Conservation (phyloP, 805 yeast species). For the Schizosaccharomyces octosporus region DNA sequence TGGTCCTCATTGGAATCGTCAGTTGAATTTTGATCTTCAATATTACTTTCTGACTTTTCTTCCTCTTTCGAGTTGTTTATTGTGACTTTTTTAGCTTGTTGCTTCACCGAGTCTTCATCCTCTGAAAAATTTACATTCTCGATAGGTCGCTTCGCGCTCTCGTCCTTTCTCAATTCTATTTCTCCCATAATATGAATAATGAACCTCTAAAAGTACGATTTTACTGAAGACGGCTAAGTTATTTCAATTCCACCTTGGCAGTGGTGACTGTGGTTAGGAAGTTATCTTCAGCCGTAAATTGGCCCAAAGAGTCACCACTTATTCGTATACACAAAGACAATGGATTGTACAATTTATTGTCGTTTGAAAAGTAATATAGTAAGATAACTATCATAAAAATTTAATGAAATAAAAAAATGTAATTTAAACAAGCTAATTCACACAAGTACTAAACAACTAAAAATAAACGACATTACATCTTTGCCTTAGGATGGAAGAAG, state of each 20-base stretch:
- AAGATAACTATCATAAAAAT: no score
- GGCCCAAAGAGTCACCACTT: no score
- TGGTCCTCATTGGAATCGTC: background rate
- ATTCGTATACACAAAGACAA: no score
- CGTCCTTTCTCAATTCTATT: no score
- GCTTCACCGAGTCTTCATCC: background rate
- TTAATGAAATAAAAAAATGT: background rate
- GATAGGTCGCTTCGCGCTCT: background rate
- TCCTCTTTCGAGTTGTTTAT: background rate
- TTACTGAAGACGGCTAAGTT: no score
- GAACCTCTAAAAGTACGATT: no score
- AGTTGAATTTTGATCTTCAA: background rate
- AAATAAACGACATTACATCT: slow-evolving; percentile 9
- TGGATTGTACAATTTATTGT: no score
- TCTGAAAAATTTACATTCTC: background rate
- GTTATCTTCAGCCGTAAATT: no score
- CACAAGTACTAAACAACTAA: background rate
- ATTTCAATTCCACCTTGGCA: no score
- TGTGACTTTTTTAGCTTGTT: background rate
- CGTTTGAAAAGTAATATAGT: no score
- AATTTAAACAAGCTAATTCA: background rate
- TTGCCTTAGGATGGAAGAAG: slow-evolving; percentile 15
- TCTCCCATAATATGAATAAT: no score
- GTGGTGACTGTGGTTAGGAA: no score
- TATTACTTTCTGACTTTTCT: background rate